Evolutionary conservation across 2,329 filamentous ascomycete species (phyloP), one percentile per base, ranked within the genome.

Genomic region (Chaetomiaceae sp.): DNA sequence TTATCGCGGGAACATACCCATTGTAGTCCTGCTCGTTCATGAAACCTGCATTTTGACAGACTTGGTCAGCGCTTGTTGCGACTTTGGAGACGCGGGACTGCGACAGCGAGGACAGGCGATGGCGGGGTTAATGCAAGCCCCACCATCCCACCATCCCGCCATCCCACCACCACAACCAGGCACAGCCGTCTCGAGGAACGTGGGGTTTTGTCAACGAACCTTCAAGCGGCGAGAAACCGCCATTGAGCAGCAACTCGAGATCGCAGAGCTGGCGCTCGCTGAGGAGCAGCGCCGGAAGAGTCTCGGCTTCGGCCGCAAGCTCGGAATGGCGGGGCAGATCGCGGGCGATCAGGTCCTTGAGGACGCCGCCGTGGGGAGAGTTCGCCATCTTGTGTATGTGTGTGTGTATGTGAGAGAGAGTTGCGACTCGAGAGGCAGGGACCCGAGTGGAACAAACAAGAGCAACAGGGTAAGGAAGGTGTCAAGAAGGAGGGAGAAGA

Each of bases 21-120:
- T 95, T 87, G 78, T 96, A 99, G 73, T 99, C 93, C 73, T 89
- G 86, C 78, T 99, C 84, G 71, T 82, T 96, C 87, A 99, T 86
- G 78, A 99, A 99, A 65, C 91, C 89, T 95, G 64, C 48, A 61
- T 39, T 55, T 47, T 21, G n/a, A 17, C 25, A 42, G 48, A 51
- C n/a, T 55, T 44, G 27, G 48, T 57, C 40, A 57, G 55, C 38
- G 25, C 3, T 31, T 43, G 10, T 4, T 51, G 44, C 38, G 48
- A 20, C 33, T 27, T 41, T 19, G 20, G 23, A 12, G 27, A 16
- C 16, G 14, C 16, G 19, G 19, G n/a, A 10, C 6, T n/a, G 2
- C 2, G 17, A 10, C 1, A 40, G 31, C 13, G 20, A 43, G 42
- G 45, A 3, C 13, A 17, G 7, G 50, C 40, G 48, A 63, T 61